Evolutionary conservation across 345 rosid genomes (phyloP).

Genomic region (Acer campestre): DNA sequence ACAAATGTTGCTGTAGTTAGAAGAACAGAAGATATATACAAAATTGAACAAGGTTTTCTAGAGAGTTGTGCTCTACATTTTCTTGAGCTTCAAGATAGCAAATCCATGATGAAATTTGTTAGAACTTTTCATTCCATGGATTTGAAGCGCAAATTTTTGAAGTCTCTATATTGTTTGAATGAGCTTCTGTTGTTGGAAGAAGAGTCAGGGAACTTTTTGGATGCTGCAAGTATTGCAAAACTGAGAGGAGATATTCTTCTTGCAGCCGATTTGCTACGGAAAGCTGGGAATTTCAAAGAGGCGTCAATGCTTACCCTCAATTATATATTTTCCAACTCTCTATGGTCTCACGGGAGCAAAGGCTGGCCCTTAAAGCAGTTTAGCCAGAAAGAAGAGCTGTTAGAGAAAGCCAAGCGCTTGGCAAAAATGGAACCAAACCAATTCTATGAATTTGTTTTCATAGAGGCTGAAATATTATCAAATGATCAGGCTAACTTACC

Average conservation of each 20-base stretch:
- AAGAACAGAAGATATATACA: slow-evolving; percentile 20
- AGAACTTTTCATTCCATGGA: slow-evolving; percentile 27
- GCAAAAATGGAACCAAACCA: slow-evolving; percentile 26
- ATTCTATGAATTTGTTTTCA: slow-evolving; percentile 25
- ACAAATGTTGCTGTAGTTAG: not conserved
- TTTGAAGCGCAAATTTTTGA: slow-evolving; percentile 33
- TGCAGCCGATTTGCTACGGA: slow-evolving; percentile 39
- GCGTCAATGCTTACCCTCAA: slow-evolving; percentile 35
- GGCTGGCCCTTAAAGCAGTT: slow-evolving; percentile 54
- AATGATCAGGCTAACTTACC: slow-evolving; percentile 19
- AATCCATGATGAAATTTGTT: slow-evolving; percentile 32
- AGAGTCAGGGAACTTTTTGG: slow-evolving; percentile 37
- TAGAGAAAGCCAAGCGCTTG: slow-evolving; percentile 37
- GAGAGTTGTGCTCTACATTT: slow-evolving; percentile 38
- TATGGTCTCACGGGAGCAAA: slow-evolving; percentile 38
- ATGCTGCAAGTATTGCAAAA: slow-evolving; percentile 42
- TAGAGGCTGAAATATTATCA: slow-evolving; percentile 33
- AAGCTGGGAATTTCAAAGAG: slow-evolving; percentile 31
- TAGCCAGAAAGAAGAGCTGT: slow-evolving; percentile 28
- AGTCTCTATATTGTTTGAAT: slow-evolving; percentile 27
- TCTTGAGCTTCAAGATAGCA: slow-evolving; percentile 24
- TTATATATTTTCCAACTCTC: slow-evolving; percentile 38
- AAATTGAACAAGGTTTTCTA: slow-evolving; percentile 37
- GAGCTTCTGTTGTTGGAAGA: slow-evolving; percentile 41
- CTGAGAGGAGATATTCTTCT: slow-evolving; percentile 36